These are phyloP conservation scores for Monascus purpureus DNA, from an alignment of 495 filamentous ascomycete genomes.

Conservation along the genomic window DNA sequence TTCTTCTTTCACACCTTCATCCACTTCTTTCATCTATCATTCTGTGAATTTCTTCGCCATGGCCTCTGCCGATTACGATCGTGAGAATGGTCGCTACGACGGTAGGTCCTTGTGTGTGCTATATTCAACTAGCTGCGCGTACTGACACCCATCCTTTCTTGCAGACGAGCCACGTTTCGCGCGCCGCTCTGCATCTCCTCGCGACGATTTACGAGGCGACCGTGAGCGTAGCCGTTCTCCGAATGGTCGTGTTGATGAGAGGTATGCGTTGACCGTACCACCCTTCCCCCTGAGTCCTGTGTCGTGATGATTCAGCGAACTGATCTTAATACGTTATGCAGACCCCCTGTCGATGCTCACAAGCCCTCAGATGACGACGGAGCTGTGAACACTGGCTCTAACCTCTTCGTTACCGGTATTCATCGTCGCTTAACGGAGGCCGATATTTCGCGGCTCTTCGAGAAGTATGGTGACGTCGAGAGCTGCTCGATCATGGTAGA, in stretches of 20 bases:
- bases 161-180: slow-evolving; percentile 73
- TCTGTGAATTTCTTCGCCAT: slow-evolving; percentile 17
- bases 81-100: slow-evolving; percentile 72
- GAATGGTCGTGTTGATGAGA: slow-evolving; percentile 48
- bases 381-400: slow-evolving; percentile 82
- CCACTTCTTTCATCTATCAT: slow-evolving; percentile 3
- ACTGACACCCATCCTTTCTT: slow-evolving; percentile 3
- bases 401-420: slow-evolving; percentile 98
- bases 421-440: slow-evolving; percentile 84
- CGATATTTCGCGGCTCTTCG: slow-evolving; percentile 87
- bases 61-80: slow-evolving; percentile 67
- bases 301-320: too few relatives aligned
- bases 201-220: slow-evolving; percentile 54
- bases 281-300: too few relatives aligned
- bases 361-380: slow-evolving; percentile 51
- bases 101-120: slow-evolving; percentile 41
- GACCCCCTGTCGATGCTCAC: slow-evolving; percentile 23
- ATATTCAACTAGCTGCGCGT: slow-evolving; percentile 1
- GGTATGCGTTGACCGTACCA: slow-evolving; percentile 49
- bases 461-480: slow-evolving; percentile 96
- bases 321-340: slow-evolving; percentile 5
- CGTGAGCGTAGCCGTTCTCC: slow-evolving; percentile 70
- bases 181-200: slow-evolving; percentile 87
- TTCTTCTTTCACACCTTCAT: slow-evolving; percentile 2
- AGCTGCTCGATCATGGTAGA: slow-evolving; percentile 99